Evolutionary conservation across 768 basidiomycete species (phyloP), one percentile per base, ranked within the genome.

Genomic region (Coprinellus micaceus): DNA sequence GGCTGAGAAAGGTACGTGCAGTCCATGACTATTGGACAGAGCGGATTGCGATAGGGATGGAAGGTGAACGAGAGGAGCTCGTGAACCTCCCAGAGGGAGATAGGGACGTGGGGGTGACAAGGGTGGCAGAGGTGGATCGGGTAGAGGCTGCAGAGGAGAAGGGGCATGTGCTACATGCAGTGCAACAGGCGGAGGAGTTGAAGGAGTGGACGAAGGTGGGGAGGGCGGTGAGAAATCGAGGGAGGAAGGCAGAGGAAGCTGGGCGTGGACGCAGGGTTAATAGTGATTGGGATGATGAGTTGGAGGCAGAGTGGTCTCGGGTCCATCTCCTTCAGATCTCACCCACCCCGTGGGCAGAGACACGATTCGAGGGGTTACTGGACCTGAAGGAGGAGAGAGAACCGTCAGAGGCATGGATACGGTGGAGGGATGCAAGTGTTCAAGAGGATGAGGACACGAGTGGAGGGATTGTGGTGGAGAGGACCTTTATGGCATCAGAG

Each of bases 21-120:
- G 39, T 63, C 1, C 71, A 71, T n/a, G 60, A 70, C 30, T 72
- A 69, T 33, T 48, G 19, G 0, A 24, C 47, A 0, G 69, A 69
- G 36, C 49, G 47, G 15, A 51, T 69, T 9, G 15, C 13, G 15
- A 24, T 59, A 3, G 51, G 54, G n/a, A 21, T 4, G 1, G 36
- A 9, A 17, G 36, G 36, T 37, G 36, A 37, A 37, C 9, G 17
- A 37, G 36, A 37, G 17, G 36, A 37, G 36, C 9, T 37, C 36
- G 17, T 17, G 9, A 37, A 37, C 36, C 36, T 37, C 36, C 9
- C 36, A 9, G 9, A 37, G 17, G 36, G 9, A 37, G 9, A 9
- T 9, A 17, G 9, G 9, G 36, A 9, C 17, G 9, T 37, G 36
- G 36, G 9, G 17, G 17, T 37, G 9, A 37, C 36, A 9, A 17